Percentiles rank a stretch among this genome's conserved stretches.
These are phyloP conservation scores for Murraya koenigii DNA, from an alignment of 345 rosid genomes.

Conservation along the genomic window DNA sequence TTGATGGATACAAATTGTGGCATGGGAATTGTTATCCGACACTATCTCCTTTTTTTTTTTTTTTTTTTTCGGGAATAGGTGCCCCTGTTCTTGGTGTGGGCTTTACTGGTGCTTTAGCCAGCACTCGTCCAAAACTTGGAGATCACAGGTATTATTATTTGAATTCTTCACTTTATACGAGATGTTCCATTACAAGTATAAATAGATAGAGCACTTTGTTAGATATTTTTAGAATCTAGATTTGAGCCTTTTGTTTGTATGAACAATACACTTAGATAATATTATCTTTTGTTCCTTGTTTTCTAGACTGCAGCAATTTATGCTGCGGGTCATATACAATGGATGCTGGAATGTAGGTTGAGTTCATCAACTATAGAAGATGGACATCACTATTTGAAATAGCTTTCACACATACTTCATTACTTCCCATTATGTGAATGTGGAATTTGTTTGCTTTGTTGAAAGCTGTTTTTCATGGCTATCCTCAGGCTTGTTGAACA, in stretches of 20 bases:
- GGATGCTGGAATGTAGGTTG: not conserved
- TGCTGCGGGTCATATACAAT: not conserved
- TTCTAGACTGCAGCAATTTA: not conserved
- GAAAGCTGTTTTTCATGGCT: not conserved
- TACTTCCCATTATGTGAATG: not conserved
- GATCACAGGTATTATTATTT: constrained; percentile 66
- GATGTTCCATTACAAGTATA: not conserved
- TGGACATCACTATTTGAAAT: not conserved
- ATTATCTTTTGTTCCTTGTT: not conserved
- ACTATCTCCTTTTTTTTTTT: not conserved
- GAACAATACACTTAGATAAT: not conserved
- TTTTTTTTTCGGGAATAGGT: constrained; percentile 39
- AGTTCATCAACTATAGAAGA: not conserved
- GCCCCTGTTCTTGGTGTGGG: constrained; percentile 82
- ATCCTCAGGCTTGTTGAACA: not conserved
- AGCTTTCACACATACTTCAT: not conserved
- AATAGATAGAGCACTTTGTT: not conserved
- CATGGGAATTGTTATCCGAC: not conserved
- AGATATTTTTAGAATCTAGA: not conserved
- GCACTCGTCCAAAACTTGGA: constrained; percentile 62
- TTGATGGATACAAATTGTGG: not conserved
- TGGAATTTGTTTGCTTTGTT: not conserved
- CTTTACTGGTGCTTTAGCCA: constrained; percentile 76
- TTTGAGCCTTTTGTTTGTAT: not conserved
- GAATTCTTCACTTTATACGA: not conserved